phyloP scores from a whole-genome alignment of 1,139 yeast genomes.

The Kodamaea plutei region DNA sequence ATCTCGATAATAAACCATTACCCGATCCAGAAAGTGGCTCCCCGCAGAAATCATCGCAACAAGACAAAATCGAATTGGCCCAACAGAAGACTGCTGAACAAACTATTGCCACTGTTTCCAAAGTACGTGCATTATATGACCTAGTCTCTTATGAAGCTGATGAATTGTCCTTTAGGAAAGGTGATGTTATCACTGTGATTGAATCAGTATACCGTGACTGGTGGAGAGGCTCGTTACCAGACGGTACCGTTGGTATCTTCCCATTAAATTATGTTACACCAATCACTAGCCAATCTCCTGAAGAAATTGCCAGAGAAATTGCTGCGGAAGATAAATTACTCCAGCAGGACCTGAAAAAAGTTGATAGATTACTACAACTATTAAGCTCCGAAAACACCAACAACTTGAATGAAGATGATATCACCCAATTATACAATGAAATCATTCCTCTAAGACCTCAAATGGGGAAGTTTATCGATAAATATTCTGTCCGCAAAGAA shows the following conservation, averaged over 20 bases:
- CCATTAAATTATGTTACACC: constrained; percentile 91
- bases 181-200: constrained; percentile 76
- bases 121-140: constrained; percentile 85
- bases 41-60: constrained; percentile 5
- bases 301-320: constrained; percentile 32
- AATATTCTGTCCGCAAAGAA: constrained; percentile 68
- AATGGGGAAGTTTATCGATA: constrained; percentile 68
- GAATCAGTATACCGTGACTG: constrained; percentile 91
- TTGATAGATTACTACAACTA: constrained; percentile 34
- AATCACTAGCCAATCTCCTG: constrained; percentile 60
- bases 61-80: constrained; percentile 4
- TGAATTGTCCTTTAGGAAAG: constrained; percentile 67
- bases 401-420: constrained; percentile 33
- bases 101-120: constrained; percentile 50
- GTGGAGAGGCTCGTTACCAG: constrained; percentile 84
- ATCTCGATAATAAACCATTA: constrained; percentile 27
- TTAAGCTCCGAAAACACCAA: constrained; percentile 36
- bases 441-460: constrained; percentile 71
- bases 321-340: constrained; percentile 29
- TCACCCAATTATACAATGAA: constrained; percentile 59
- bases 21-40: constrained; percentile 18
- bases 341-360: constrained; percentile 25
- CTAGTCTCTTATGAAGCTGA: constrained; percentile 67
- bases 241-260: constrained; percentile 83
- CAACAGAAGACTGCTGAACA: constrained; percentile 18